Evolutionary conservation across 169 alveolate species (phyloP).

Genomic region (Plasmodium malariae): DNA sequence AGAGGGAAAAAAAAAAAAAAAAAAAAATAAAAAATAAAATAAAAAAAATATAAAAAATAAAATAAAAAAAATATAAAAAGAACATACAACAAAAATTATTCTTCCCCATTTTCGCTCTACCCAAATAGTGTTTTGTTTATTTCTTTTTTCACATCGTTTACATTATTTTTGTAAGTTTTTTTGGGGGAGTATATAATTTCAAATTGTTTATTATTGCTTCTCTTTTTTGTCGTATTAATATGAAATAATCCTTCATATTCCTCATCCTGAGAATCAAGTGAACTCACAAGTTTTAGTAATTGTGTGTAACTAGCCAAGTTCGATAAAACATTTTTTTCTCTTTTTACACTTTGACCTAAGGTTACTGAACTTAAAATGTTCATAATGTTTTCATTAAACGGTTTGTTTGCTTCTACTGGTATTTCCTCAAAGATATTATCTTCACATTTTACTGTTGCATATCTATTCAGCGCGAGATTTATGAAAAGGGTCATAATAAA

Average conservation of each 20-base stretch:
- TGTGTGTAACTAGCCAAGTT: conserved; percentile 36
- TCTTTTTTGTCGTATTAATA: conserved; percentile 25
- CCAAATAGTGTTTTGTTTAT: conserved; percentile 7
- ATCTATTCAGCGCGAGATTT: not conserved
- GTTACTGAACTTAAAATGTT: conserved; percentile 26
- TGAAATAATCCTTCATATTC: conserved; percentile 26
- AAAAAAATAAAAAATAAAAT: too few relatives aligned
- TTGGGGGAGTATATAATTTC: conserved; percentile 16
- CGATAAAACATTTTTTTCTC: conserved; percentile 23
- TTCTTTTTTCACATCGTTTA: conserved; percentile 35
- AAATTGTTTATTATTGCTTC: conserved; percentile 2
- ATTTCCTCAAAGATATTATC: not conserved
- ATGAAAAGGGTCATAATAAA: not conserved
- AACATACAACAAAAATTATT: too few relatives aligned
- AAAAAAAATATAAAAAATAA: not conserved
- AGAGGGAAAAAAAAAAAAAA: too few relatives aligned
- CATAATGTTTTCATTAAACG: conserved; percentile 23
- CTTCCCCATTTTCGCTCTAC: not conserved
- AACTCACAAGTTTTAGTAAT: conserved; percentile 25
- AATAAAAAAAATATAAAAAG: not conserved
- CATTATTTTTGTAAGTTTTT: conserved; percentile 42
- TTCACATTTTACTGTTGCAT: conserved; percentile 7
- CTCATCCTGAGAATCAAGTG: conserved; percentile 1
- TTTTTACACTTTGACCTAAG: conserved; percentile 8
- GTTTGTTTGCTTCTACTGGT: not conserved